Conservation (phyloP, 306 rosid genomes). For the Neltuma alba region DNA sequence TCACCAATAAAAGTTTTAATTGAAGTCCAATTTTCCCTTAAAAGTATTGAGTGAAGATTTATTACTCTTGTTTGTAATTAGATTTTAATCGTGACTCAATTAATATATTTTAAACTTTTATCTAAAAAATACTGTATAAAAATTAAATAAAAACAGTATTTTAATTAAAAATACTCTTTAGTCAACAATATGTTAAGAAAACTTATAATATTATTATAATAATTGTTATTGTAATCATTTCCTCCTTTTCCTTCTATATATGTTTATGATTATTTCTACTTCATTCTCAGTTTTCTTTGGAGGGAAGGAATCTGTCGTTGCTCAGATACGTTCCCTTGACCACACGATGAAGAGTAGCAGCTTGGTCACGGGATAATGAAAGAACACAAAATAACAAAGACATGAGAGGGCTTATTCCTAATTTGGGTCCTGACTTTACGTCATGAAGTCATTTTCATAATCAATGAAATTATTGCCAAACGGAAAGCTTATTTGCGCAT, state of each 20-base stretch:
- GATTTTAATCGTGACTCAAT: too few relatives aligned
- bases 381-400: slow-evolving; percentile 9
- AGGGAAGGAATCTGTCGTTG: not conserved
- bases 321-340: not conserved
- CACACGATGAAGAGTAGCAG: not conserved
- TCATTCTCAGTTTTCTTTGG: not conserved
- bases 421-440: slow-evolving; percentile 21
- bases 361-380: not conserved
- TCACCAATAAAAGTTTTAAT: too few relatives aligned
- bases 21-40: too few relatives aligned
- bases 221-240: not conserved
- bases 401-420: slow-evolving; percentile 5
- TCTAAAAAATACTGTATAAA: too few relatives aligned
- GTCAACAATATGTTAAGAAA: too few relatives aligned
- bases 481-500: not conserved
- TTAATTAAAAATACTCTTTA: too few relatives aligned
- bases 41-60: too few relatives aligned
- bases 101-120: too few relatives aligned
- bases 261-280: not conserved
- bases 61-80: too few relatives aligned
- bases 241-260: not conserved
- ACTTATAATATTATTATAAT: too few relatives aligned
- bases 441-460: slow-evolving; percentile 33
- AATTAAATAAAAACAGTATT: too few relatives aligned
- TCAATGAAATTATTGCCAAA: slow-evolving; percentile 1